Conservation (phyloP, 2,329 filamentous ascomycete species). For the Penicillium sp. region DNA sequence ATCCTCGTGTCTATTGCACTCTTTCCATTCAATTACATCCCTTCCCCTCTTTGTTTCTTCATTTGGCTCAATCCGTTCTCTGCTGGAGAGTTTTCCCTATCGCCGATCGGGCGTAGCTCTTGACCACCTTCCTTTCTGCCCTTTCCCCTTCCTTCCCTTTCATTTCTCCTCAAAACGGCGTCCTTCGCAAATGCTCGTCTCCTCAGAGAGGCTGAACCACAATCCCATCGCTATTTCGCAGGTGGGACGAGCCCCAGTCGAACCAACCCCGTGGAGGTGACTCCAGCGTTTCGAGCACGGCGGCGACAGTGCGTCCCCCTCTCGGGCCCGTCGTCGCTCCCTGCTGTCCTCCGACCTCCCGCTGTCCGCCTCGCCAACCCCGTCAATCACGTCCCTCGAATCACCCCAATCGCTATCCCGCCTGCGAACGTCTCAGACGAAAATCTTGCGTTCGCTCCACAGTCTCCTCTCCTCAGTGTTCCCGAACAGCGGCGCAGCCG, state of each 20-base stretch:
- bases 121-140: neutral
- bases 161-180: conserved; percentile 24
- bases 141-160: neutral
- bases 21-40: neutral
- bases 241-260: conserved; percentile 5
- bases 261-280: conserved; percentile 18
- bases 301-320: conserved; percentile 25
- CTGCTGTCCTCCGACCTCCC: conserved; percentile 34
- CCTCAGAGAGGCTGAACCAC: conserved; percentile 14
- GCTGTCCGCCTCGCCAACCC: conserved; percentile 60
- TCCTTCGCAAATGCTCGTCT: conserved; percentile 16
- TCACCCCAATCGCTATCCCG: conserved; percentile 47
- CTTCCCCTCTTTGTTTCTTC: neutral
- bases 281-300: conserved; percentile 20
- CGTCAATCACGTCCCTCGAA: conserved; percentile 59
- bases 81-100: conserved; percentile 1
- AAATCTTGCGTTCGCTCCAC: conserved; percentile 32
- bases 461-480: conserved; percentile 56
- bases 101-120: conserved; percentile 1
- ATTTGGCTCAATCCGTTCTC: neutral
- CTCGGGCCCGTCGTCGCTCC: conserved; percentile 23
- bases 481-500: conserved; percentile 57
- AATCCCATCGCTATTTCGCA: conserved; percentile 7
- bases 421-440: conserved; percentile 34
- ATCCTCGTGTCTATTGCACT: neutral